A percentile compares a stretch with the other conserved stretches of the same genome.
phyloP scores from a whole-genome alignment of 352 stramenopile genomes.

The Pythium vanterpoolii region DNA sequence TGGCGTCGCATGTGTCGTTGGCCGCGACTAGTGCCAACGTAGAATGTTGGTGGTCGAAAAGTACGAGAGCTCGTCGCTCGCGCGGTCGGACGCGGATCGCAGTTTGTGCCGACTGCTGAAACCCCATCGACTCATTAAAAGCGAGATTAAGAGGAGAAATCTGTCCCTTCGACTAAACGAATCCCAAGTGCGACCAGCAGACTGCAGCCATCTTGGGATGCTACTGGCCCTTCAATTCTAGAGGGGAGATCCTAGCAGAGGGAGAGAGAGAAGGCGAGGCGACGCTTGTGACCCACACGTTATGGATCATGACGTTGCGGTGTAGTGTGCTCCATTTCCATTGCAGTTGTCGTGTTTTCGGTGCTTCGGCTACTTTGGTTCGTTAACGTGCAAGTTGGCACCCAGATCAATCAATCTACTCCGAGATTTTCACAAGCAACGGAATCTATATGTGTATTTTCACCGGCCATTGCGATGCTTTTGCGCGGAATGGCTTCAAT shows the following conservation, averaged over 20 bases:
- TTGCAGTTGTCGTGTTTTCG: neutral
- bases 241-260: neutral
- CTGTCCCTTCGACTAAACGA: neutral
- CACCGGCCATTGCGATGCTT: neutral
- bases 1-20: neutral
- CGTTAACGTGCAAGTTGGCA: neutral
- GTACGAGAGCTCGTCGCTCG: constrained; percentile 1
- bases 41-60: constrained; percentile 2
- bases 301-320: neutral
- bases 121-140: neutral
- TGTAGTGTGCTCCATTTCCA: neutral
- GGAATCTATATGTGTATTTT: neutral
- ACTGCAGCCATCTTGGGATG: neutral
- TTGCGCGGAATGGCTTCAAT: no score
- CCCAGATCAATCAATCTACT: neutral
- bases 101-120: neutral
- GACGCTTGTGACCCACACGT: neutral
- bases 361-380: no score
- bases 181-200: neutral
- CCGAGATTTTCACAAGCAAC: neutral
- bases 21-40: neutral
- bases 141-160: no score
- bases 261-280: neutral
- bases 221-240: no score
- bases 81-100: no score